Conservation (phyloP, 345 rosid genomes). For the Camelina hispida region DNA sequence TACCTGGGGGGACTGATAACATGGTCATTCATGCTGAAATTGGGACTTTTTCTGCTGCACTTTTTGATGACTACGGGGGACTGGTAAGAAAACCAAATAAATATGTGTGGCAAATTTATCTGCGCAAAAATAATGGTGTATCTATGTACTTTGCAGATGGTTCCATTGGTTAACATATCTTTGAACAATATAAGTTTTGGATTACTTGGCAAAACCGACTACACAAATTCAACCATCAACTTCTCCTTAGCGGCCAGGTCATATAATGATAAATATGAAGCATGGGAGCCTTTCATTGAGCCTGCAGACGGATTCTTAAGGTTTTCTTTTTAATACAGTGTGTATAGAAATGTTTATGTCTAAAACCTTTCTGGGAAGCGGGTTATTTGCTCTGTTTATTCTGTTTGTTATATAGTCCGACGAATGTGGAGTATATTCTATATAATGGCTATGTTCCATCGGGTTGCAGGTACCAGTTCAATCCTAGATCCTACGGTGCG, state of each 20-base stretch:
- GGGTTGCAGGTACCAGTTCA: conserved; percentile 77
- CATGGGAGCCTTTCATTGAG: conserved; percentile 98
- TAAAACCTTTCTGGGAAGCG: not conserved
- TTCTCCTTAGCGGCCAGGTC: conserved; percentile 89
- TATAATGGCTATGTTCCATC: conserved; percentile 36
- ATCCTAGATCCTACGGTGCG: conserved; percentile 74
- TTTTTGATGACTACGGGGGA: conserved; percentile 97
- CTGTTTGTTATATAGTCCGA: conserved; percentile 24
- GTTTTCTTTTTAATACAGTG: conserved; percentile 44
- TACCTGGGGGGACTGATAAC: conserved; percentile 70
- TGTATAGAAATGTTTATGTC: conserved; percentile 15
- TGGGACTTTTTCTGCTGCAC: conserved; percentile 81
- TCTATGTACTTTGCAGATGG: conserved; percentile 69
- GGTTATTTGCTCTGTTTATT: conserved; percentile 15
- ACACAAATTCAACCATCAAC: conserved; percentile 69
- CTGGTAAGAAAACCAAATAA: conserved; percentile 65
- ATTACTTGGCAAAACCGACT: conserved; percentile 70
- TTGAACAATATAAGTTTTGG: conserved; percentile 73
- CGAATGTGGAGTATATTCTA: conserved; percentile 8
- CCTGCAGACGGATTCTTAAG: conserved; percentile 81
- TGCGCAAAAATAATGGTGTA: conserved; percentile 26
- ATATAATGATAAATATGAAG: conserved; percentile 87
- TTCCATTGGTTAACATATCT: conserved; percentile 86
- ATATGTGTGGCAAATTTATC: conserved; percentile 9
- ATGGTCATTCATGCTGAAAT: conserved; percentile 75